These are phyloP conservation scores for Diaporthe vaccinii DNA, from an alignment of 2,329 filamentous ascomycete species.

Conservation along the genomic window DNA sequence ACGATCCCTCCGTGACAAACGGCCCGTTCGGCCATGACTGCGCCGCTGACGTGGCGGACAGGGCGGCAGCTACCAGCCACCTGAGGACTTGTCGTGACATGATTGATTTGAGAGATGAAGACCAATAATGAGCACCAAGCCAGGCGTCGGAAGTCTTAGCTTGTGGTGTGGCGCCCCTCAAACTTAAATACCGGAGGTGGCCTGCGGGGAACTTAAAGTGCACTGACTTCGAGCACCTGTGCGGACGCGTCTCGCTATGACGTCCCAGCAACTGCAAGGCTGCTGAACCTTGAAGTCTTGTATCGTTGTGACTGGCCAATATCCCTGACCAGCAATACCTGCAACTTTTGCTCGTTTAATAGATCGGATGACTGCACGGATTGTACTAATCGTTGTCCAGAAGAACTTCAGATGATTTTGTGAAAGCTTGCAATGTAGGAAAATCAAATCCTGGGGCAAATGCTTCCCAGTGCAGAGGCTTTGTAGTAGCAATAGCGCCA, in stretches of 20 bases:
- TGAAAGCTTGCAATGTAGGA: rapidly evolving
- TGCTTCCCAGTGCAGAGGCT: not conserved
- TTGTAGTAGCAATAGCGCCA: not conserved
- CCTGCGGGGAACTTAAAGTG: conserved; percentile 15
- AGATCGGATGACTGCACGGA: not conserved
- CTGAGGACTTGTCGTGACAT: conserved; percentile 5
- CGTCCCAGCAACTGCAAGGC: conserved; percentile 5
- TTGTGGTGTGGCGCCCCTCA: not conserved
- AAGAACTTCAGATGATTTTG: not conserved
- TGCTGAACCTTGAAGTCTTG: not conserved
- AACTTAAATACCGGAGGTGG: conserved; percentile 4
- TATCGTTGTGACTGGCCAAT: not conserved
- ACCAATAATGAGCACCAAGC: not conserved
- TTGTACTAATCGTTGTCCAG: too few relatives aligned
- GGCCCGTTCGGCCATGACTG: conserved; percentile 58
- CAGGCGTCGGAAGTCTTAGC: not conserved
- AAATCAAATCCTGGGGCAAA: not conserved
- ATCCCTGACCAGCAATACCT: not conserved
- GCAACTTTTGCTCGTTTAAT: not conserved
- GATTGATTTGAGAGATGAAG: not conserved
- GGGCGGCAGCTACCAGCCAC: conserved; percentile 6
- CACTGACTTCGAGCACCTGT: conserved; percentile 9
- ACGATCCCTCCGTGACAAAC: conserved; percentile 56
- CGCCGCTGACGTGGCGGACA: not conserved
- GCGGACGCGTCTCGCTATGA: conserved; percentile 7